Conservation (phyloP, 176 grass and related monocot species). For the Aegilops tauschii region DNA sequence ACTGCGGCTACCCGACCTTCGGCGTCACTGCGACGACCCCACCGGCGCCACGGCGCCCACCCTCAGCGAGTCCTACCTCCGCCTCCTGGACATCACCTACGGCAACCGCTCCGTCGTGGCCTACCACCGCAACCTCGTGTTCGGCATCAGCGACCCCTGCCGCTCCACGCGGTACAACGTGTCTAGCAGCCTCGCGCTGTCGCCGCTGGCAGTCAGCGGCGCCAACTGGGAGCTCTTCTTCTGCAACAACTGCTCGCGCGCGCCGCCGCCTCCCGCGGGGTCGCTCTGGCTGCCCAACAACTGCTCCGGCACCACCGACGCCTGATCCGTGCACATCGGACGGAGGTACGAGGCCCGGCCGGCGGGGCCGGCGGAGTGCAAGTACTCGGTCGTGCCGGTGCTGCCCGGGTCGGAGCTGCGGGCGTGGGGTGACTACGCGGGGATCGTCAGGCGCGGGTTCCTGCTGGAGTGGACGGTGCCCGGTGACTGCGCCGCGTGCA, state of each 20-base stretch:
- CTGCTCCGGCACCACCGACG: not conserved
- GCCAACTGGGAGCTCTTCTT: conserved; percentile 48
- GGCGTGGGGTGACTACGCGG: not conserved
- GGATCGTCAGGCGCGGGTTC: conserved; percentile 24
- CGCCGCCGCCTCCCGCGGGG: not conserved
- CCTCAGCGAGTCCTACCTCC: conserved; percentile 30
- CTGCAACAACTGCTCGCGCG: conserved; percentile 34
- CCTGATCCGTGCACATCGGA: not conserved
- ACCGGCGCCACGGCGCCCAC: not conserved
- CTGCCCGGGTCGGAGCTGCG: conserved; percentile 29
- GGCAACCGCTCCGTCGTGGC: conserved; percentile 44
- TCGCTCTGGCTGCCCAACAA: not conserved
- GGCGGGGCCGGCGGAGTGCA: not conserved
- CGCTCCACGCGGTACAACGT: conserved; percentile 28
- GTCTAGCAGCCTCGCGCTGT: conserved; percentile 28
- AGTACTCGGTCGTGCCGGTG: conserved; percentile 30
- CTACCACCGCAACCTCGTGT: not conserved
- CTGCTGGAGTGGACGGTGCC: conserved; percentile 35
- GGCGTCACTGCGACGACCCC: conserved; percentile 34
- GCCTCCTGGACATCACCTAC: conserved; percentile 41
- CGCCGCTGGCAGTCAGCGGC: conserved; percentile 15
- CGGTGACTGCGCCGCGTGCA: conserved; percentile 27
- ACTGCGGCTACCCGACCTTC: conserved; percentile 61
- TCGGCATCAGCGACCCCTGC: not conserved
- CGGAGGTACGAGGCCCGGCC: not conserved